phyloP scores from a whole-genome alignment of 768 basidiomycete species.

The Russula abietina region DNA sequence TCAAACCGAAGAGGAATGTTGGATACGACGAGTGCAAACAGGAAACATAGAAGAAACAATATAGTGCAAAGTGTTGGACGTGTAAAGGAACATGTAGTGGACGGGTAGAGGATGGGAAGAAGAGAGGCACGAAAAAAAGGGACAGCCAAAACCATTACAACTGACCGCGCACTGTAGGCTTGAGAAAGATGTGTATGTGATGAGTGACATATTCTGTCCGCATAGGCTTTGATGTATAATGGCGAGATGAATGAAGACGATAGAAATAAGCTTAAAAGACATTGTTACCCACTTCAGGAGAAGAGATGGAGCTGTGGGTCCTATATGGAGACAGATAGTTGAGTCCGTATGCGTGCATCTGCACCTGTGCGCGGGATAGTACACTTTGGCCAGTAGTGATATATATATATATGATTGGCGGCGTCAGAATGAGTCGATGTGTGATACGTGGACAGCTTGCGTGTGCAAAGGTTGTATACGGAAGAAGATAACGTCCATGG shows the following conservation, averaged over 20 bases:
- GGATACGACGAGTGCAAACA: not conserved
- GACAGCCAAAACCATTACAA: not conserved
- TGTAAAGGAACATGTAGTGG: not conserved
- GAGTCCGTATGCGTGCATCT: conserved; percentile 10
- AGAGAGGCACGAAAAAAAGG: not conserved
- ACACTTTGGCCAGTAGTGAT: conserved; percentile 15
- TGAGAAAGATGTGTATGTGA: not conserved
- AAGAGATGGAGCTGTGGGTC: not conserved
- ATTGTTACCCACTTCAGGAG: conserved; percentile 1
- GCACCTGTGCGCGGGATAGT: conserved; percentile 14
- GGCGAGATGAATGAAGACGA: not conserved
- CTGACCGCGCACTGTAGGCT: not conserved
- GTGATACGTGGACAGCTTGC: not conserved
- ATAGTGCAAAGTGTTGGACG: not conserved
- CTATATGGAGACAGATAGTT: conserved; percentile 17
- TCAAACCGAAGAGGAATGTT: conserved; percentile 1
- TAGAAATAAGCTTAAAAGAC: conserved; percentile 4
- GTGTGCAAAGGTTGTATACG: not conserved
- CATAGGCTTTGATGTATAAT: not conserved
- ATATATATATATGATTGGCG: conserved; percentile 12
- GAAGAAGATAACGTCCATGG: not conserved
- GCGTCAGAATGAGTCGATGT: conserved; percentile 3
- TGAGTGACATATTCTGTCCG: not conserved
- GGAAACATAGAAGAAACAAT: not conserved
- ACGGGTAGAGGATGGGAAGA: not conserved